Percentiles rank a stretch among this genome's conserved stretches.
Evolutionary conservation across 139 green algal genomes (phyloP).

Genomic region (Gonium pectorale): DNA sequence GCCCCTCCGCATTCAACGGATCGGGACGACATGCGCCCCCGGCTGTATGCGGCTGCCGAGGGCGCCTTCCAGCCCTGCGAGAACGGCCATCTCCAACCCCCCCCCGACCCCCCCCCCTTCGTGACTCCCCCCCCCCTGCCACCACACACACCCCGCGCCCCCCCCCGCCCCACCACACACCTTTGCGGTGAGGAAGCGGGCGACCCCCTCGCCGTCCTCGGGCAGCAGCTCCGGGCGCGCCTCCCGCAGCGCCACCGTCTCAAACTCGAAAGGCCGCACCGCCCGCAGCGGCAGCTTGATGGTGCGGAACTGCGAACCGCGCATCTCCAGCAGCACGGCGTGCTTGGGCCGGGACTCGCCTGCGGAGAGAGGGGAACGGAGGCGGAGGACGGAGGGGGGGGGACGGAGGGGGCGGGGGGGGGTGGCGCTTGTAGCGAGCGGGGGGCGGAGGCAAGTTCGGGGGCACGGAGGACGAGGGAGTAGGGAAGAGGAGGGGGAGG

Average conservation of each 20-base stretch:
- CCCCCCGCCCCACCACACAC: constrained; percentile 53
- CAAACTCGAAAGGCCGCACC: constrained; percentile 87
- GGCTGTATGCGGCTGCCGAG: no score
- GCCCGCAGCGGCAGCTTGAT: constrained; percentile 81
- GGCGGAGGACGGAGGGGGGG: not conserved
- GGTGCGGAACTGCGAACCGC: constrained; percentile 65
- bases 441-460: no score
- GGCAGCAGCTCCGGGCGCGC: constrained; percentile 62
- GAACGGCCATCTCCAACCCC: no score
- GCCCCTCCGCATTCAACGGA: no score
- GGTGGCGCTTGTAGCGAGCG: no score
- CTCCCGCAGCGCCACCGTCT: constrained; percentile 71
- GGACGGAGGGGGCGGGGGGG: not conserved
- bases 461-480: no score
- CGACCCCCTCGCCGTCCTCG: constrained; percentile 69
- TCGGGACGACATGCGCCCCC: no score
- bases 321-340: constrained; percentile 89
- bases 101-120: no score
- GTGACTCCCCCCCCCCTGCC: no score
- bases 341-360: constrained; percentile 94
- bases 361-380: not conserved
- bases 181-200: constrained; percentile 75
- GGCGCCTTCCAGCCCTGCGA: no score
- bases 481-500: no score
- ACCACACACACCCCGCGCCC: not conserved